Conservation (phyloP, 306 rosid genomes). For the Styphnolobium japonicum region DNA sequence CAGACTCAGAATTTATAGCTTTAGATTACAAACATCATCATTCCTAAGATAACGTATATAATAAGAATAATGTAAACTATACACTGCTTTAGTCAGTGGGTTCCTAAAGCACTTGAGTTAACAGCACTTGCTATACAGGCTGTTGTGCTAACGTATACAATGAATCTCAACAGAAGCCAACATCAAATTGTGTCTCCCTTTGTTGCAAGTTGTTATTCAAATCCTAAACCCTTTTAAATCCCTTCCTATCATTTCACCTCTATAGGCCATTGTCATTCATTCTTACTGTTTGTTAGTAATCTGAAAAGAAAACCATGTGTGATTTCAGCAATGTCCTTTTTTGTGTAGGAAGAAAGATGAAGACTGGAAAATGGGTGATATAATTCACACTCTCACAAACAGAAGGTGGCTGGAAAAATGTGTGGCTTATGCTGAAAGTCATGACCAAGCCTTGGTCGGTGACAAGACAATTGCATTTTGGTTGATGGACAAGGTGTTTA, state of each 20-base stretch:
- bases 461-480: constrained; percentile 98
- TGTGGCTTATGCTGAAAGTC: constrained; percentile 95
- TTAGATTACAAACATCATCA: no score
- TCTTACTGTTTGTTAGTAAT: constrained; percentile 8
- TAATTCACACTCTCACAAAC: constrained; percentile 78
- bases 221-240: background rate
- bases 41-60: no score
- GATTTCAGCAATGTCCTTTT: background rate
- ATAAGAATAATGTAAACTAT: no score
- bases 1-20: no score
- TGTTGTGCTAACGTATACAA: no score
- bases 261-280: background rate
- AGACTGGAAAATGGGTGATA: constrained; percentile 83
- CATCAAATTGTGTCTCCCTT: background rate
- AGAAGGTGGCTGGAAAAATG: constrained; percentile 97
- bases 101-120: no score
- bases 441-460: constrained; percentile 99
- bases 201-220: constrained; percentile 11
- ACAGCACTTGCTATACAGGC: no score
- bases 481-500: constrained; percentile 96
- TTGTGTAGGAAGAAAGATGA: constrained; percentile 69
- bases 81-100: no score
- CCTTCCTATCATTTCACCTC: constrained; percentile 10
- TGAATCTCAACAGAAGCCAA: no score
- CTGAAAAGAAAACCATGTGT: constrained; percentile 2